Evolutionary conservation across 139 green algal species (phyloP).

Genomic region (Parachlorella kessleri): DNA sequence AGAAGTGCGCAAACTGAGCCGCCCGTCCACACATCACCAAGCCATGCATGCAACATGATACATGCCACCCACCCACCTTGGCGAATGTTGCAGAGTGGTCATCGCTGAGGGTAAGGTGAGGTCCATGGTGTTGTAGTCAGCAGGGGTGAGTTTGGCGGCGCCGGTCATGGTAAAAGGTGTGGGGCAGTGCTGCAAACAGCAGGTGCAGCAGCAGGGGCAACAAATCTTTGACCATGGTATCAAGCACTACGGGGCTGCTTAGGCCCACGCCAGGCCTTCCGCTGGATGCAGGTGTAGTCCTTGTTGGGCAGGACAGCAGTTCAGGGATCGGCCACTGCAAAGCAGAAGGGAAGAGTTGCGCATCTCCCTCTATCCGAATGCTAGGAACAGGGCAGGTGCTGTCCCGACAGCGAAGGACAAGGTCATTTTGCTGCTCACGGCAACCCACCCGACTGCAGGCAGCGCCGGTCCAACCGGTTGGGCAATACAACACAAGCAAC

Average conservation of each 20-base stretch:
- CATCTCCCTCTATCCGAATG: too few species aligned
- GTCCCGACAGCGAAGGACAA: too few species aligned
- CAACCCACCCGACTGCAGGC: not conserved
- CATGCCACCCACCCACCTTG: too few species aligned
- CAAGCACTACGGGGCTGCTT: not conserved
- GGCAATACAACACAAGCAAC: too few species aligned
- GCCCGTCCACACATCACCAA: too few species aligned
- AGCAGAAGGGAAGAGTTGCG: not conserved
- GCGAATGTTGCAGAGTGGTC: not conserved
- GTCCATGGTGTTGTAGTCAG: not conserved
- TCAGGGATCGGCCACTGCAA: not conserved
- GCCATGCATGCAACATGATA: too few species aligned
- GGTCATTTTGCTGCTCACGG: too few species aligned
- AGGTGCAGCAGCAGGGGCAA: too few species aligned
- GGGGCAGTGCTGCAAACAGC: not conserved
- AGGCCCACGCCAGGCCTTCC: conserved; percentile 29
- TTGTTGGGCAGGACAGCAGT: not conserved
- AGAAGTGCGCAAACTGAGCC: too few species aligned
- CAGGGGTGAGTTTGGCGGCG: not conserved
- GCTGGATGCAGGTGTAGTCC: conserved; percentile 34
- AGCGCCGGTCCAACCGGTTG: too few species aligned
- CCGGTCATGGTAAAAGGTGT: not conserved
- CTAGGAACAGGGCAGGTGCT: too few species aligned
- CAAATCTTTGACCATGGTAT: not conserved
- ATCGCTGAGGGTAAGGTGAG: not conserved